Evolutionary conservation across 495 filamentous ascomycete species (phyloP).

Genomic region (Penicillium bialowiezense): DNA sequence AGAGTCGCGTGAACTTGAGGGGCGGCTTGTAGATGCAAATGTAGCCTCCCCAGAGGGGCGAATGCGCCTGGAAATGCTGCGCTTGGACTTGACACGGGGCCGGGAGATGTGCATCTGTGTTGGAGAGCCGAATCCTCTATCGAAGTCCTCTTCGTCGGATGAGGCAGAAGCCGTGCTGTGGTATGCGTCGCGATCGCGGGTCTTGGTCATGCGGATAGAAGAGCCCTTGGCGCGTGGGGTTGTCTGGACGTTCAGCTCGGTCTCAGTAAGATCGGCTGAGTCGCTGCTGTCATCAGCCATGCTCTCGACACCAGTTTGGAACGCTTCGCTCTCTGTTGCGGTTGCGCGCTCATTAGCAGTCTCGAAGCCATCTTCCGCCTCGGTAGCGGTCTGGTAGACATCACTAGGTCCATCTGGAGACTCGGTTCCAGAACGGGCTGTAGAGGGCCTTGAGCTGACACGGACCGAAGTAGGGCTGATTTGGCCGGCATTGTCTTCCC

Average conservation of each 20-base stretch:
- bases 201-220: conserved; percentile 42
- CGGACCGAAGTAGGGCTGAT: conserved; percentile 44
- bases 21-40: conserved; percentile 44
- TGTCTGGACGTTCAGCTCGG: conserved; percentile 59
- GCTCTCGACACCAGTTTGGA: conserved; percentile 84
- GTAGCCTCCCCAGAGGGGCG: conserved; percentile 65
- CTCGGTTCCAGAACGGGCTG: conserved; percentile 17
- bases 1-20: conserved; percentile 52
- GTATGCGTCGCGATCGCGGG: conserved; percentile 63
- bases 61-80: conserved; percentile 60
- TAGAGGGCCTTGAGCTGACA: conserved; percentile 16
- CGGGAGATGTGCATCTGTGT: conserved; percentile 60
- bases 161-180: conserved; percentile 89
- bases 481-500: conserved; percentile 74
- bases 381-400: conserved; percentile 81
- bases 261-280: conserved; percentile 78
- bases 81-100: conserved; percentile 66
- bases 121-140: conserved; percentile 55
- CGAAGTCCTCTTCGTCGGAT: conserved; percentile 70
- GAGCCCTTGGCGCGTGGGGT: conserved; percentile 43
- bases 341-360: conserved; percentile 74
- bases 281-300: conserved; percentile 73
- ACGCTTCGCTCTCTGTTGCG: conserved; percentile 81
- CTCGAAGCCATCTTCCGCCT: conserved; percentile 83
- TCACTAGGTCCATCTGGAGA: conserved; percentile 53